phyloP scores from a whole-genome alignment of 768 basidiomycete genomes.

The Crucibulum laeve region DNA sequence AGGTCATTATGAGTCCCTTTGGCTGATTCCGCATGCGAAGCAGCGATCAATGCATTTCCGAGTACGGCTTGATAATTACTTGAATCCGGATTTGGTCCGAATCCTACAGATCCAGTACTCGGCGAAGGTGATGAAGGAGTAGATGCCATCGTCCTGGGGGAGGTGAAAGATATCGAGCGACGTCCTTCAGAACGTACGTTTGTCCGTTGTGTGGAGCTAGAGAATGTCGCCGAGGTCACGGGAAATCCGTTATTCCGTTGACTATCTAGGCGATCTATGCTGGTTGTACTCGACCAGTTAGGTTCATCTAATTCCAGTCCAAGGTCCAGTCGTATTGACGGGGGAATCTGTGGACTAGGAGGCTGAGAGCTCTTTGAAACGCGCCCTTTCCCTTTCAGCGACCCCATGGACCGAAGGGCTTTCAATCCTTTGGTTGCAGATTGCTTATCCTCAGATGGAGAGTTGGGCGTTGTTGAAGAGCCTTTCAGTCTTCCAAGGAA shows the following conservation, averaged over 20 bases:
- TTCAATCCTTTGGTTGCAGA: constrained; percentile 54
- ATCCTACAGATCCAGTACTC: constrained; percentile 35
- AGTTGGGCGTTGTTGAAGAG: constrained; percentile 32
- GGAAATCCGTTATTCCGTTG: constrained; percentile 13
- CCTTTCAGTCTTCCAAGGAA: constrained; percentile 64
- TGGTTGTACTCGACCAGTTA: constrained; percentile 40
- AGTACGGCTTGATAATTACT: constrained; percentile 62
- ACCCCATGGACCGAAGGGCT: constrained; percentile 77
- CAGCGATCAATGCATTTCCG: constrained; percentile 88
- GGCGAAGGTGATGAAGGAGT: constrained; percentile 50
- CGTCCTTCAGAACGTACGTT: constrained; percentile 49
- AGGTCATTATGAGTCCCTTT: constrained; percentile 90
- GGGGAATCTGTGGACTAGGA: constrained; percentile 49
- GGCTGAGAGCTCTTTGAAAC: constrained; percentile 28
- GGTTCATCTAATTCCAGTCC: constrained; percentile 54
- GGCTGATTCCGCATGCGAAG: constrained; percentile 92
- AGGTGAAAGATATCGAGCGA: constrained; percentile 70
- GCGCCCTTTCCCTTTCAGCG: constrained; percentile 56
- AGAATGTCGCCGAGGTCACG: constrained; percentile 31
- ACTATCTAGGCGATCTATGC: constrained; percentile 7
- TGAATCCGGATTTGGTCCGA: constrained; percentile 23
- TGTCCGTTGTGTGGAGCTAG: constrained; percentile 22
- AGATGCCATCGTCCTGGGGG: constrained; percentile 38
- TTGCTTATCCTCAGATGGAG: constrained; percentile 37
- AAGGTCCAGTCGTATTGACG: constrained; percentile 48